Conservation (phyloP, 164 flowering plant species). For the Vitis riparia region DNA sequence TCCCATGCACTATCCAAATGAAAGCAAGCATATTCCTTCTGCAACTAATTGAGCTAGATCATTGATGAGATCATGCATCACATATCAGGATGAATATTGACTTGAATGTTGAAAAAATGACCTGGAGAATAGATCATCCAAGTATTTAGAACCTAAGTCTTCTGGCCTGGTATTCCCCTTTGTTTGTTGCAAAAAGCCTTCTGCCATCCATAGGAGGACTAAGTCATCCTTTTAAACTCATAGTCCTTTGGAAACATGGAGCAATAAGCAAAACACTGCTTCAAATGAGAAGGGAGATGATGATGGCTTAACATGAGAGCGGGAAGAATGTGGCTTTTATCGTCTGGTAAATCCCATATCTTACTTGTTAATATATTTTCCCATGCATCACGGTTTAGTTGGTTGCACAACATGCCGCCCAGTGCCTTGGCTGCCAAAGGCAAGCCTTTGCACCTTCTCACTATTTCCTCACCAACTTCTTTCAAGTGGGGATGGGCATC, state of each 20-base stretch:
- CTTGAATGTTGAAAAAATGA: no score
- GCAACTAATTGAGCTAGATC: no score
- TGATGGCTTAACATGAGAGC: slow-evolving; percentile 18
- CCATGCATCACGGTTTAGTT: neutral
- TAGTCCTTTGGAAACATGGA: no score
- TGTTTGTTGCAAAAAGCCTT: neutral
- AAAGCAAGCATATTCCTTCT: no score
- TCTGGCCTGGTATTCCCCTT: neutral
- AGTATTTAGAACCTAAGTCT: neutral
- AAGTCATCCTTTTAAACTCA: no score
- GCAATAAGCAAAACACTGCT: slow-evolving; percentile 4
- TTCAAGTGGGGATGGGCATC: neutral
- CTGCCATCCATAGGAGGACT: neutral
- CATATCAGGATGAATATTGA: no score
- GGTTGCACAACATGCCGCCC: slow-evolving; percentile 1
- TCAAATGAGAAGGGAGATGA: slow-evolving; percentile 25
- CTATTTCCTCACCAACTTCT: slow-evolving; percentile 6
- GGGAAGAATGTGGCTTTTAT: neutral
- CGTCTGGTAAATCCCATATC: slow-evolving; percentile 5
- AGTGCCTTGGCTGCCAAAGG: slow-evolving; percentile 14
- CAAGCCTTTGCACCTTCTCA: slow-evolving; percentile 7
- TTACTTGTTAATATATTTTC: neutral
- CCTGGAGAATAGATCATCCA: no score
- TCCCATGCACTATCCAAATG: no score
- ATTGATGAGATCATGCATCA: no score